These are phyloP conservation scores for Dactylella cylindrospora DNA, from an alignment of 2,329 filamentous ascomycete species.

Conservation along the genomic window DNA sequence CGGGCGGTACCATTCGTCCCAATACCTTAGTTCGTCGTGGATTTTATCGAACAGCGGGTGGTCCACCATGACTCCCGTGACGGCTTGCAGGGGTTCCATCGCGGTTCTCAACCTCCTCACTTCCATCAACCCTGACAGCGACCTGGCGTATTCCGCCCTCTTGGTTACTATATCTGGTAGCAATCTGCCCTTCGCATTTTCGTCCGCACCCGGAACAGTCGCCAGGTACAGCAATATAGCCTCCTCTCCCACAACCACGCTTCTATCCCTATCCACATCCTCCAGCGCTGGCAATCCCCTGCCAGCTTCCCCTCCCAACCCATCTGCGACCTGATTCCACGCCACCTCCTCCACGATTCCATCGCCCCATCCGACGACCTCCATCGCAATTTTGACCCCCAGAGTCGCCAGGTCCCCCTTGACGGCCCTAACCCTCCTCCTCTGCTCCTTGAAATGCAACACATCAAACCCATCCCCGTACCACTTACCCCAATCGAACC, in stretches of 20 bases:
- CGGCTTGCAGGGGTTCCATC: slow-evolving; percentile 21
- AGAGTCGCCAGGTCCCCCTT: slow-evolving; percentile 49
- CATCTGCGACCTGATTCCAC: slow-evolving; percentile 7
- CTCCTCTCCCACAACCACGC: slow-evolving; percentile 46
- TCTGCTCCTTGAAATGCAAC: slow-evolving; percentile 60
- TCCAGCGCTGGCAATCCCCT: slow-evolving; percentile 44
- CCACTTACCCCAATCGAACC: slow-evolving; percentile 71
- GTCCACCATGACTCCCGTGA: slow-evolving; percentile 26
- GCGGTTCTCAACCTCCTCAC: slow-evolving; percentile 25
- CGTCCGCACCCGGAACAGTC: slow-evolving; percentile 35
- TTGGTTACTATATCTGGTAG: slow-evolving; percentile 23
- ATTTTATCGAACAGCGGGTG: slow-evolving; percentile 40
- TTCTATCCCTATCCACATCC: slow-evolving; percentile 47
- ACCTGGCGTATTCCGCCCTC: slow-evolving; percentile 32
- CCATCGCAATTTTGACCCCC: slow-evolving; percentile 50
- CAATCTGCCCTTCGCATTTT: slow-evolving; percentile 29
- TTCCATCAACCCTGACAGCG: slow-evolving; percentile 31
- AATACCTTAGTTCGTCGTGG: slow-evolving; percentile 30
- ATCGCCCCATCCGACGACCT: slow-evolving; percentile 31
- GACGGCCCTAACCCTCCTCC: slow-evolving; percentile 53
- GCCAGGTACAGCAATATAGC: slow-evolving; percentile 48
- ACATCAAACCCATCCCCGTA: slow-evolving; percentile 88
- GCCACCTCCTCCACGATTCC: slow-evolving; percentile 27
- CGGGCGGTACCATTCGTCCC: slow-evolving; percentile 34
- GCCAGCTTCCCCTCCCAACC: slow-evolving; percentile 12